phyloP scores from a whole-genome alignment of 805 yeast genomes.

The Candida ovalis region DNA sequence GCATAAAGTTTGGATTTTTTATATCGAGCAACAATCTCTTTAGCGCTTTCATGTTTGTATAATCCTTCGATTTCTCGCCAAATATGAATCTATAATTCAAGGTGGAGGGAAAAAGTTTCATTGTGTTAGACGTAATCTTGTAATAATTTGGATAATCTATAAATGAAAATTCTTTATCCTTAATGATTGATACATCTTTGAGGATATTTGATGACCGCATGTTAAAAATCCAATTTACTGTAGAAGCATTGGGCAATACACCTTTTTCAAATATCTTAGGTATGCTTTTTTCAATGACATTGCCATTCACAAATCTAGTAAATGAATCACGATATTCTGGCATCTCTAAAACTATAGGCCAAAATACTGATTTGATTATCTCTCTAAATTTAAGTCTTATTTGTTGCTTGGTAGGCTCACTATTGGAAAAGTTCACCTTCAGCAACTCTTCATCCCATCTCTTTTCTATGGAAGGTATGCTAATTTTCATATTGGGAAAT shows the following conservation, averaged over 20 bases:
- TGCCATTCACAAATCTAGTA: slow-evolving; percentile 3
- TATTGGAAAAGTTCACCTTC: slow-evolving; percentile 3
- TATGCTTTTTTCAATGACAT: slow-evolving; percentile 4
- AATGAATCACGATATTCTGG: not conserved
- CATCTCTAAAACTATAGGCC: slow-evolving; percentile 12
- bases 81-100: slow-evolving; percentile 16
- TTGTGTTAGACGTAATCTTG: not conserved
- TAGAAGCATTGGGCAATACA: not conserved
- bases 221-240: not conserved
- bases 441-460: slow-evolving; percentile 20
- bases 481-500: slow-evolving; percentile 8
- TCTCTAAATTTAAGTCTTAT: slow-evolving; percentile 13
- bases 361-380: slow-evolving; percentile 18
- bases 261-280: not conserved
- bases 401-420: slow-evolving; percentile 1
- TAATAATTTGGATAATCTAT: slow-evolving; percentile 1
- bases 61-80: slow-evolving; percentile 20
- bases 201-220: slow-evolving; percentile 13
- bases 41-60: slow-evolving; percentile 14
- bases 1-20: slow-evolving; percentile 13
- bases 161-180: slow-evolving; percentile 21
- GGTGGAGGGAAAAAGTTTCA: slow-evolving; percentile 1
- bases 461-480: not conserved
- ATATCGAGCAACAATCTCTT: slow-evolving; percentile 6
- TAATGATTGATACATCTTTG: slow-evolving; percentile 14